Base-by-base conservation (phyloP, 2,329 filamentous ascomycete genomes). In the Paecilomyces sp. region DNA sequence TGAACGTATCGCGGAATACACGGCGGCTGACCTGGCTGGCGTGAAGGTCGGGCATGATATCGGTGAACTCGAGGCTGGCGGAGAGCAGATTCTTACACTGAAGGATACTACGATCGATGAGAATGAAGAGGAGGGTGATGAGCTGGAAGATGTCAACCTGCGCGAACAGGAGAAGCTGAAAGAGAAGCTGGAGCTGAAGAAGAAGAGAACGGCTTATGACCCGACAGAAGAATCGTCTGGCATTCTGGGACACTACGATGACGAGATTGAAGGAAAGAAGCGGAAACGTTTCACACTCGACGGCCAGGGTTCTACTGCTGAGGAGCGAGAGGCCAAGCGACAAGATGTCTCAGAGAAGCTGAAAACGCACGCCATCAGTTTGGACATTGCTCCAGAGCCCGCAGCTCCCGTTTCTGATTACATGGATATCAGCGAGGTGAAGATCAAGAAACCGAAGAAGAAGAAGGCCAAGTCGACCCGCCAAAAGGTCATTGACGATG, bases 401-500 rank as follows among this genome's bases (percentile, higher is more conserved):
- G 85, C 90, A 52, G 81, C 84, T 8, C 87, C 87, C 1, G 79
- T 84, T 15, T 96, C 92, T 18, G 94, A 99, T 73, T 99, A 99
- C 72, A 81, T 95, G 64, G 91, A 96, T 62, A 78, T 88, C 15
- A 90, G 89, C 1, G 88, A 94, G 66, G 85, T 97, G 69, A 99
- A 97, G 75, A 84, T 97, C 63, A 95, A 92, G 77, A 99, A 96
- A 74, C 88, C 91, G 0, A 97, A 96, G 77, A 97, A 88, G 77
- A 81, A 87, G 75, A 94, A 93, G 76, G 83, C 85, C 33, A 93
- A 92, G 73, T 82, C 85, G 25, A 90, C 88, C 1, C 83, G 90
- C 56, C 85, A 89, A 70, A 89, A 88, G 65, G 82, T 82, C 1
- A 76, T 81, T n/a, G 84, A 87, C 47, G 85, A 87, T 9, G 82